Evolutionary conservation across 2,329 filamentous ascomycete species (phyloP), one percentile per base, ranked within the genome.

Genomic region (Sporothrix euskadiensis): DNA sequence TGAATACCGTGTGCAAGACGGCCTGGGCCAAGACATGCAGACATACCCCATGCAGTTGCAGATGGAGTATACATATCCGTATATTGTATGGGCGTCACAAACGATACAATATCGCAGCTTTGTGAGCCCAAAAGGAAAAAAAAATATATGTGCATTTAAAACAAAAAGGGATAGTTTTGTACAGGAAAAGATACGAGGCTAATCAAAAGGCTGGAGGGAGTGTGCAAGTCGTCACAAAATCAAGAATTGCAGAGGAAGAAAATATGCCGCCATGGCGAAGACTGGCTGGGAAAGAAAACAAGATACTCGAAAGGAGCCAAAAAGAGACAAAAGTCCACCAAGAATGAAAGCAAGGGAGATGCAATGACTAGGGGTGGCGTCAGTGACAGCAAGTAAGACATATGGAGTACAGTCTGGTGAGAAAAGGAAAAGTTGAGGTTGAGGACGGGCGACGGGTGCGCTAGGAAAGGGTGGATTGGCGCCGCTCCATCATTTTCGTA

Each of bases 1-100:
- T 47, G 39, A 19, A 66, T 30, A 16, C 30, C 30, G 61, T n/a
- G 39, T 32, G 39, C 26, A 47, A 66, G 12, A 66, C 26, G 61
- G 61, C 61, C 61, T 66, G 39, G 35, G 3, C 61, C 39, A 66
- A 66, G 61, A 66, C 61, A 66, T 66, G 39, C 61, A 66, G 61
- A 66, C 14, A 61, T 49, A 30, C 52, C 61, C 22, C 61, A 44
- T 66, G 10, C 39, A 66, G 22, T n/a, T 47, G 39, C 39, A 47
- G 39, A 16, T 56, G 52, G 8, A 30, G 9, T n/a, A n/a, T n/a
- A n/a, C n/a, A n/a, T 26, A 26, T 26, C 26, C 9, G n/a, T n/a
- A 56, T 22, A 56, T 14, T 12, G 22, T 12, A 4, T 30, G 22
- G 22, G 4, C 10, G 4, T 12, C 52, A 14, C 12, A 19, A 49